Base-by-base conservation (phyloP, 768 basidiomycete species). In the Auriscalpium microsporum region DNA sequence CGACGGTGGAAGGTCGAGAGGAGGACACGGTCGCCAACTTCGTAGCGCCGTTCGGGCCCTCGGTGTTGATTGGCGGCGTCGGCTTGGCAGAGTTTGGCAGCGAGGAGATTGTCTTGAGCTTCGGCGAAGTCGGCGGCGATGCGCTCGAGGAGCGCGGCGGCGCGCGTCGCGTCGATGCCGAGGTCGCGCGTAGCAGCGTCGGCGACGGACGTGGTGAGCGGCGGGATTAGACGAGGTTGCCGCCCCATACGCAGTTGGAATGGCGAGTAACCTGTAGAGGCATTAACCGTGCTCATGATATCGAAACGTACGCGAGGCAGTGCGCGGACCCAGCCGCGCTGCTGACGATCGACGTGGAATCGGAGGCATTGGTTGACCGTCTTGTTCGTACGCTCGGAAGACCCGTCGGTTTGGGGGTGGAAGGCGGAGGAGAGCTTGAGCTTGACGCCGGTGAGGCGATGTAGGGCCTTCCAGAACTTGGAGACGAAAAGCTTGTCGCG, bases 391-490 rank as follows among this genome's bases (percentile, higher is more conserved):
- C 66, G 56, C 58, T 75, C 69, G 23, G 13, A 66, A 1, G 64
- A 56, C 6, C 72, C 72, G 57, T 73, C 68, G 0, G 73, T 73
- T 55, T 74, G 61, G 0, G 71, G 73, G 53, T 74, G 73, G 52
- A 60, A 73, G 4, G 70, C 52, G 0, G 72, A 33, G 59, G 69
- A 71, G 61, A 74, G 58, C n/a, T 61, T 61, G 1, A 70, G 59
- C 23, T 69, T 62, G 14, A 65, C 62, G 10, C 69, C 68, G 0
- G 68, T 59, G 1, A 66, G 55, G 10, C 35, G 23, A 48, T 64
- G 55, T 4, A 73, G 55, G 0, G 58, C 58, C 13, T 42, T 49
- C 74, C 73, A 75, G 60, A 75, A 74, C 1, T n/a, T 8, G 1
- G 64, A 66, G 1, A 69, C 66, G 58, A 73, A 28, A 5, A 28